These are phyloP conservation scores for Fusarium camptoceras DNA, from an alignment of 2,329 filamentous ascomycete genomes.

Conservation along the genomic window DNA sequence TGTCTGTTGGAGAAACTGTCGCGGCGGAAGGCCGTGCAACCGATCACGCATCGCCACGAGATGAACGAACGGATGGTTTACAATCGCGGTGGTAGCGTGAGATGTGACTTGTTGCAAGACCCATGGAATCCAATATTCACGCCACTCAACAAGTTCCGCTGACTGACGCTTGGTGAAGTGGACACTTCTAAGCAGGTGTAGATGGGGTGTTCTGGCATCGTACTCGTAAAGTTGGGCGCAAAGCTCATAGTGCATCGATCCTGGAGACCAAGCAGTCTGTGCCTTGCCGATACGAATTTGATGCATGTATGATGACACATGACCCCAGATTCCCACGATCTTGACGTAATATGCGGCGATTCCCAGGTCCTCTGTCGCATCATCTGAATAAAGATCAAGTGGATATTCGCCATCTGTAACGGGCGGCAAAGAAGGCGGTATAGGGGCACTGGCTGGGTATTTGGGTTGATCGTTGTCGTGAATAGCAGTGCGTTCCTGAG, in stretches of 20 bases:
- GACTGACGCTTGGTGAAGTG: constrained; percentile 3
- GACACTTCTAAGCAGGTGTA: neutral
- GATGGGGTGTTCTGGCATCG: neutral
- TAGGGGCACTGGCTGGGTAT: constrained; percentile 1
- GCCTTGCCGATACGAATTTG: neutral
- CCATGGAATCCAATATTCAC: constrained; percentile 20
- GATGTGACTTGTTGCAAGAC: constrained; percentile 3
- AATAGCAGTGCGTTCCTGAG: neutral
- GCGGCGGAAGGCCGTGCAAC: neutral
- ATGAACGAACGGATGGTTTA: constrained; percentile 16
- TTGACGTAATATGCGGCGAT: constrained; percentile 15
- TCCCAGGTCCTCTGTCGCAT: constrained; percentile 1
- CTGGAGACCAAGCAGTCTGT: constrained; percentile 1
- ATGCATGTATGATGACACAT: constrained; percentile 14
- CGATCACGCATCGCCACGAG: constrained; percentile 7
- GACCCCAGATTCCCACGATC: constrained; percentile 1
- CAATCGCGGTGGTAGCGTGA: neutral
- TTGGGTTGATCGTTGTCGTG: neutral
- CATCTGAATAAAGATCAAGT: constrained; percentile 12
- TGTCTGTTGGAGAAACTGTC: constrained; percentile 6
- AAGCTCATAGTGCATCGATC: constrained; percentile 7
- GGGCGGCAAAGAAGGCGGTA: constrained; percentile 4
- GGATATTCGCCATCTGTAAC: constrained; percentile 1
- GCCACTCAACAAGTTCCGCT: neutral
- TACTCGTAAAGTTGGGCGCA: constrained; percentile 15